Conservation (phyloP, 78 protist species). For the Dictyostelium citrinum region DNA sequence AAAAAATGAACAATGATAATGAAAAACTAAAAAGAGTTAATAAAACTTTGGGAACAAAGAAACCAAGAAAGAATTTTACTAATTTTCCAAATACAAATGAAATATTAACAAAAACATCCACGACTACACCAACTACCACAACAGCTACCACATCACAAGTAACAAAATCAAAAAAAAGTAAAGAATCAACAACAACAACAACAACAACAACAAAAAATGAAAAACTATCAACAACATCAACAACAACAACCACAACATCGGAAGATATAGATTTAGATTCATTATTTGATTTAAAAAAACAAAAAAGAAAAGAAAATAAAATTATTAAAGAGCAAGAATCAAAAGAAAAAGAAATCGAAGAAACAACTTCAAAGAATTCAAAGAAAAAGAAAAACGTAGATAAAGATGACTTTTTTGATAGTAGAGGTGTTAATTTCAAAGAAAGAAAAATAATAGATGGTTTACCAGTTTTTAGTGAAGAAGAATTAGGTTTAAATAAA, state of each 20-base stretch:
- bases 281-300: conserved; percentile 33
- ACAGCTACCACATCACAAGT: too few relatives aligned
- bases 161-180: background rate
- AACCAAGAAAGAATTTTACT: too few relatives aligned
- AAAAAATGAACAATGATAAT: too few relatives aligned
- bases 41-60: too few relatives aligned
- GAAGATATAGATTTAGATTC: conserved; percentile 33
- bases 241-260: background rate
- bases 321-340: background rate
- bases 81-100: too few relatives aligned
- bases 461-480: conserved; percentile 61
- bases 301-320: conserved; percentile 2
- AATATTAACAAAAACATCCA: too few relatives aligned
- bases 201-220: background rate
- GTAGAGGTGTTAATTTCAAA: conserved; percentile 56
- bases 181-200: background rate
- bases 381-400: background rate
- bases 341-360: background rate
- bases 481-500: conserved; percentile 37
- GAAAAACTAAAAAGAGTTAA: too few relatives aligned
- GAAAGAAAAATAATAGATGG: conserved; percentile 58
- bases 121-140: too few relatives aligned
- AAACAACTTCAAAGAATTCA: background rate
- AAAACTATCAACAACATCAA: background rate
- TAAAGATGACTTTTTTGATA: conserved; percentile 67